These are phyloP conservation scores for Beta macrorhiza DNA, from an alignment of 179 eudicot species.

Conservation along the genomic window DNA sequence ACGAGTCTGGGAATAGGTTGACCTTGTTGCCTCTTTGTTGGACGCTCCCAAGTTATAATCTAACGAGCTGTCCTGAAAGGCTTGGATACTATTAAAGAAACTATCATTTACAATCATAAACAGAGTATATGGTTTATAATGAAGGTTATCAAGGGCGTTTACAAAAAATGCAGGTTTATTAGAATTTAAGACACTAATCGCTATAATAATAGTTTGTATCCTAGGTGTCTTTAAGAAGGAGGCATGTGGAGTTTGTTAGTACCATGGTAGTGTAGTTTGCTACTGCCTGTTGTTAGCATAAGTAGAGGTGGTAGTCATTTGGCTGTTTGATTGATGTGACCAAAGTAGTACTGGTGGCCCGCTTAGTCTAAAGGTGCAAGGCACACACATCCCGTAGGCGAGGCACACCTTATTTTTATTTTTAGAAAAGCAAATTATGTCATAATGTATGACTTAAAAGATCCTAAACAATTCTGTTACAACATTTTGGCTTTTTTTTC, in stretches of 20 bases:
- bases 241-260: background rate
- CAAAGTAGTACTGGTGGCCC: background rate
- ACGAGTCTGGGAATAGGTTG: too few species aligned
- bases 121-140: background rate
- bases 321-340: background rate
- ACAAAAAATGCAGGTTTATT: background rate
- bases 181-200: background rate
- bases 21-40: too few species aligned
- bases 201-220: background rate
- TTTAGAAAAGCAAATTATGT: too few species aligned
- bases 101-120: background rate
- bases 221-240: background rate
- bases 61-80: too few species aligned
- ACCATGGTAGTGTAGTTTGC: background rate
- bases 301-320: background rate
- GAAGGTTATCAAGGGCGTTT: background rate
- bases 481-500: too few species aligned
- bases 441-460: too few species aligned
- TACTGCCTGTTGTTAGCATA: background rate
- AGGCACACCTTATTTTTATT: too few species aligned
- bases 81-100: background rate
- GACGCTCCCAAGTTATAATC: too few species aligned
- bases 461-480: too few species aligned
- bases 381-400: too few species aligned
- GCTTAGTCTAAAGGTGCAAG: too few species aligned